These are phyloP conservation scores for Russula sp. DNA, from an alignment of 768 basidiomycete genomes.

Conservation along the genomic window DNA sequence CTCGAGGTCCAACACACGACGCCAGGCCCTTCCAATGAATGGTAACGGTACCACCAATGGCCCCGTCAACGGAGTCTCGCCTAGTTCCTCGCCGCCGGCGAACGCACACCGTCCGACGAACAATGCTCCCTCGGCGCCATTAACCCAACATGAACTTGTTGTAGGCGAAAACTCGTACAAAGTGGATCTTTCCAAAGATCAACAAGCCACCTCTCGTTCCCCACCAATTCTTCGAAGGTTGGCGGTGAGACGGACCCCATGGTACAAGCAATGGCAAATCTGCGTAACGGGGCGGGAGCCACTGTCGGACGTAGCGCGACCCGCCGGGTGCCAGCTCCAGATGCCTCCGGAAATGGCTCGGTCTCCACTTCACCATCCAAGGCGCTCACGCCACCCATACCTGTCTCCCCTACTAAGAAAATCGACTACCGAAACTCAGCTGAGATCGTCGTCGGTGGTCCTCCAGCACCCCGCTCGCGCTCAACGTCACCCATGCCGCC, in stretches of 20 bases:
- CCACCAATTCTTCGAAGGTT: constrained; percentile 22
- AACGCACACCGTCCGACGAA: constrained; percentile 7
- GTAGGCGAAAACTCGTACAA: constrained; percentile 65
- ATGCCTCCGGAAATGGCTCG: constrained; percentile 9
- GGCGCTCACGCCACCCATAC: constrained; percentile 29
- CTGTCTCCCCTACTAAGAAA: constrained; percentile 30
- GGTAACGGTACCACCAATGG: constrained; percentile 2
- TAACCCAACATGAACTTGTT: constrained; percentile 50
- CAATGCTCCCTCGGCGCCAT: background rate
- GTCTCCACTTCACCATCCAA: constrained; percentile 20
- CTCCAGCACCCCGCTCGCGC: constrained; percentile 66
- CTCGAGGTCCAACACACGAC: constrained; percentile 34
- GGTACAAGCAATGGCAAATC: constrained; percentile 40
- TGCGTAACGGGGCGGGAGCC: constrained; percentile 35
- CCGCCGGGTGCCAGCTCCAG: constrained; percentile 30
- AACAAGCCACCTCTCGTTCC: constrained; percentile 44
- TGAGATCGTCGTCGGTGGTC: constrained; percentile 72
- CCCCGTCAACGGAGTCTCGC: constrained; percentile 17
- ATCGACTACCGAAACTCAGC: constrained; percentile 75
- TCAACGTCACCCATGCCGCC: constrained; percentile 71
- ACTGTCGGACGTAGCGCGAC: constrained; percentile 34
- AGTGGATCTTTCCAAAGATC: constrained; percentile 63
- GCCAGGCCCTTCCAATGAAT: constrained; percentile 11
- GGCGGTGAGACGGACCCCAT: constrained; percentile 42
- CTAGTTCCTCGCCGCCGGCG: constrained; percentile 21